Evolutionary conservation across 1,139 yeast genomes (phyloP), one percentile per base, ranked within the genome.

Genomic region (Geotrichum bryndzae): DNA sequence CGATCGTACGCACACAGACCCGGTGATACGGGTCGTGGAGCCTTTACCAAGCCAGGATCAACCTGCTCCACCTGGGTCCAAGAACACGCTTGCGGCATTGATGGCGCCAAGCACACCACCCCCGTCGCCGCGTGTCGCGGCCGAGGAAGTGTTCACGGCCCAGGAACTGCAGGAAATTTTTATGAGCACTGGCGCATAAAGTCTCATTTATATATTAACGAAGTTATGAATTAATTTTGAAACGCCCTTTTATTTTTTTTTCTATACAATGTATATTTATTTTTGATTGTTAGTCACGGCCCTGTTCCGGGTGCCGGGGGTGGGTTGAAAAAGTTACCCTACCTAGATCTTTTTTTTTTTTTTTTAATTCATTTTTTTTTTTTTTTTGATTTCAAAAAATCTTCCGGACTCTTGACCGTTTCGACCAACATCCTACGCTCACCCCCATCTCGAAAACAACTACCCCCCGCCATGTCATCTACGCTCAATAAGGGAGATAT

Each of bases 401-500:
- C 48, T 41, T 41, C 8, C 22, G 22, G 48, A n/a, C 7, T 29
- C 33, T 41, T 15, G 23, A 41, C 22, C 22, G 48, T 15, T 15
- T 15, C 48, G 22, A 7, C 18, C 13, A 35, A 35, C 10, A n/a
- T n/a, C 48, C 1, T 23, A 41, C 48, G 3, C 6, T n/a, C 18
- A 15, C 45, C 18, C 1, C 2, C 48, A 41, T 35, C 41, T n/a
- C 15, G 4, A 35, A 6, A 35, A 35, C 41, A 35, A 35, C n/a
- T 13, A 35, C 41, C n/a, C 48, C n/a, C 10, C 45, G n/a, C 48
- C 7, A 55, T 55, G 61, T 56, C 56, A 18, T 15, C 57, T 11
- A 27, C 59, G 22, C 22, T 31, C n/a, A 53, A 56, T 18, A 52
- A 50, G 53, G 59, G 59, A 48, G 62, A 57, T 27, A 60, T 60